These are phyloP conservation scores for Lentinula guzmanii DNA, from an alignment of 768 basidiomycete genomes.

Conservation along the genomic window DNA sequence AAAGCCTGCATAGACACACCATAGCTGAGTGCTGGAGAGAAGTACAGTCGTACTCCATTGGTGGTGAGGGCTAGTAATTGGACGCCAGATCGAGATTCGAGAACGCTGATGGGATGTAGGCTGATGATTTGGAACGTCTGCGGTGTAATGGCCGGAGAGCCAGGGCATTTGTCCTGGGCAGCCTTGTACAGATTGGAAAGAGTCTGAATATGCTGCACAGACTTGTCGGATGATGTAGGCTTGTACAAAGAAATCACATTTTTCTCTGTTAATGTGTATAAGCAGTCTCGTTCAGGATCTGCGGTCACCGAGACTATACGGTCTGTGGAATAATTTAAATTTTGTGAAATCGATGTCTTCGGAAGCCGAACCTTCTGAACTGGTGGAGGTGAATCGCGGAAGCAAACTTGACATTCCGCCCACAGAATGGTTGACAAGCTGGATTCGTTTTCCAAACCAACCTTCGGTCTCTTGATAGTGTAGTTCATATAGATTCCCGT, in stretches of 20 bases:
- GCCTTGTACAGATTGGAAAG: slow-evolving; percentile 69
- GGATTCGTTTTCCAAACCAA: slow-evolving; percentile 86
- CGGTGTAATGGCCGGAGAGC: slow-evolving; percentile 64
- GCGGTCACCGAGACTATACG: slow-evolving; percentile 63
- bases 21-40: slow-evolving; percentile 52
- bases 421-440: slow-evolving; percentile 83
- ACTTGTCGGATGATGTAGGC: slow-evolving; percentile 54
- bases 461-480: slow-evolving; percentile 87
- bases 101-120: slow-evolving; percentile 61
- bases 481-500: slow-evolving; percentile 88
- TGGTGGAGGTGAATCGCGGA: slow-evolving; percentile 63
- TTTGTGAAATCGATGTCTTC: neutral
- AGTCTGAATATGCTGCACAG: slow-evolving; percentile 67
- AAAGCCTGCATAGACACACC: slow-evolving; percentile 29
- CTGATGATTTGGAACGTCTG: slow-evolving; percentile 65
- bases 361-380: slow-evolving; percentile 52
- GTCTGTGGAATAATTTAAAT: slow-evolving; percentile 36
- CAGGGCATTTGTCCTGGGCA: slow-evolving; percentile 78
- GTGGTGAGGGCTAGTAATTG: slow-evolving; percentile 79
- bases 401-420: slow-evolving; percentile 74
- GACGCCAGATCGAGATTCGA: slow-evolving; percentile 62
- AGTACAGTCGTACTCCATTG: slow-evolving; percentile 83
- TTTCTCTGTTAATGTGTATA: slow-evolving; percentile 72
- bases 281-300: slow-evolving; percentile 62
- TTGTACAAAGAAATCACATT: slow-evolving; percentile 63